Base-by-base conservation (phyloP, 345 rosid species). In the Populus alba region DNA sequence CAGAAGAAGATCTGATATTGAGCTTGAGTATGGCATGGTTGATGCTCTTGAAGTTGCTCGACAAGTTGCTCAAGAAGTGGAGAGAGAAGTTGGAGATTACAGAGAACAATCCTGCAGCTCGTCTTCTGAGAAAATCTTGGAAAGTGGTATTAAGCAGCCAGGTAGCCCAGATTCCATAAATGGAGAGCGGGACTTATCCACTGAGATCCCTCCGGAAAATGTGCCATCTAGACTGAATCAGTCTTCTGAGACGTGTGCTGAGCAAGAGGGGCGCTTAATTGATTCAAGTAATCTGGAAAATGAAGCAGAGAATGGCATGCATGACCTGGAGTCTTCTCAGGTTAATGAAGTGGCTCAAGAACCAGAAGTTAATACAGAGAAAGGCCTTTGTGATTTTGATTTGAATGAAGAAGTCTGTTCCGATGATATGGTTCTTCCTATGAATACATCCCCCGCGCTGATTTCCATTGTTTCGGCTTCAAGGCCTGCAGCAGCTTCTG, bases 11-110 rank as follows among this genome's bases (percentile, higher is more conserved):
- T 84, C 93, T 67, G 90, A 89, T 78, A 82, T 87, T 74, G 91
- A 85, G 39, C 82, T 80, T 23, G 99, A 96, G 59, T 90, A 88
- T 82, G 97, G 95, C 74, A 86, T 92, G 22, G 85, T 90, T 83
- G 99, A 96, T 90, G 95, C 99, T 77, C 83, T 96, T 68, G 97
- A 92, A 82, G 91, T 94, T 31, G 98, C 99, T 79, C 90, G 95
- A 72, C 90, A 88, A 80, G 94, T 96, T 68, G 99, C 99, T 68
- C 94, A 89, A 80, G 97, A 93, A 86, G 98, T 95, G 51, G 97
- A 91, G 77, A 89, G 92, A 85, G 97, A 94, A 79, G 94, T 91
- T 38, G 80, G 81, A 61, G 92, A 91, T 75, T 84, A 83, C 31
- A 86, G 85, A 81, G 97, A 91, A 73, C 93, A 74, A 79, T 88